Percentiles rank a stretch among this genome's conserved stretches.
Evolutionary conservation across 2,329 filamentous ascomycete species (phyloP).

Genomic region (Pseudogymnoascus verrucosus): DNA sequence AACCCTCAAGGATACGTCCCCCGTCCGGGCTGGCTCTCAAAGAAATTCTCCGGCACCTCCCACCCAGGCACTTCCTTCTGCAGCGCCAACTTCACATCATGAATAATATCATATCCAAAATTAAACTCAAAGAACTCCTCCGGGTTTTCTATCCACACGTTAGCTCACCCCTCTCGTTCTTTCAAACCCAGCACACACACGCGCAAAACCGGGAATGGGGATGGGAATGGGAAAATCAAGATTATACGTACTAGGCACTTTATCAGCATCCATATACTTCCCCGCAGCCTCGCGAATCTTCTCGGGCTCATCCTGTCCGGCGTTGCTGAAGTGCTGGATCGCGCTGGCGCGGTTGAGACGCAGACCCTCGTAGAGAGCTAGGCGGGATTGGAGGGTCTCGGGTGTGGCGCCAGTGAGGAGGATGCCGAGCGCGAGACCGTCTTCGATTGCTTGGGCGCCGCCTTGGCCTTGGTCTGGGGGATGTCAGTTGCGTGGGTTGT

Average conservation of each 20-base stretch:
- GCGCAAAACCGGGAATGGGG: background rate
- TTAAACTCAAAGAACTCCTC: conserved; percentile 23
- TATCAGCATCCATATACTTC: conserved; percentile 22
- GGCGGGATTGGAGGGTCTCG: conserved; percentile 17
- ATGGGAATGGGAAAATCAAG: background rate
- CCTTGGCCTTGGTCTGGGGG: conserved; percentile 26
- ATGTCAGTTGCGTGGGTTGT: too few relatives aligned
- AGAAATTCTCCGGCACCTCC: conserved; percentile 17
- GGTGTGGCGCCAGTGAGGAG: conserved; percentile 16
- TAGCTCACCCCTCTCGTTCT: background rate
- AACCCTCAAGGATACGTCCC: conserved; percentile 15
- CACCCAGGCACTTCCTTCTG: conserved; percentile 13
- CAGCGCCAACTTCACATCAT: conserved; percentile 11
- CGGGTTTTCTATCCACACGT: conserved; percentile 16
- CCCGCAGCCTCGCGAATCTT: conserved; percentile 25
- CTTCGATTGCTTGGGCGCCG: conserved; percentile 29
- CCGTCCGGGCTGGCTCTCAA: conserved; percentile 14
- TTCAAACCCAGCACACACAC: background rate
- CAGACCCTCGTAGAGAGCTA: conserved; percentile 27
- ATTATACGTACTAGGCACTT: conserved; percentile 26
- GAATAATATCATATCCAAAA: conserved; percentile 25
- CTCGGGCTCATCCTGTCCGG: conserved; percentile 27
- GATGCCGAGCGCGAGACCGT: conserved; percentile 27
- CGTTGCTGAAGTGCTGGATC: conserved; percentile 34
- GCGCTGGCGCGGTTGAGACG: conserved; percentile 27